These are phyloP conservation scores for Oenanthe sinensis DNA, from an alignment of 129 eudicot species.

Conservation along the genomic window DNA sequence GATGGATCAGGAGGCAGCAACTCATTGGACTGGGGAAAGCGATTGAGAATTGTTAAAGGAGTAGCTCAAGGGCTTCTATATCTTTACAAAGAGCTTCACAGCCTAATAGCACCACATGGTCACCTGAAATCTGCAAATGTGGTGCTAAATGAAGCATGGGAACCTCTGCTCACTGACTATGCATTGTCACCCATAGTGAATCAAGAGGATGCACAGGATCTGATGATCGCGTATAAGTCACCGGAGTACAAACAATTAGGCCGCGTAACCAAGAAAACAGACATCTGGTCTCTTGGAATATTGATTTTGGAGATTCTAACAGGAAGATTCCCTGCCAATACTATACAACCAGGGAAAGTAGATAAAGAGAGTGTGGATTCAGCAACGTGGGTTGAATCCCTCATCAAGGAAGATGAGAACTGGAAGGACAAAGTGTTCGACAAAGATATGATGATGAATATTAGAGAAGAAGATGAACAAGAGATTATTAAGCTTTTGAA, in stretches of 20 bases:
- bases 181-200: slow-evolving; percentile 11
- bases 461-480: slow-evolving; percentile 34
- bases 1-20: slow-evolving; percentile 2
- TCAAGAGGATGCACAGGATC: slow-evolving; percentile 15
- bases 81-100: slow-evolving; percentile 18
- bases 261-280: slow-evolving; percentile 13
- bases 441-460: slow-evolving; percentile 33
- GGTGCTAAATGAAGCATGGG: slow-evolving; percentile 6
- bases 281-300: slow-evolving; percentile 12
- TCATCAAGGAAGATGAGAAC: slow-evolving; percentile 23
- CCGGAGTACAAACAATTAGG: slow-evolving; percentile 15
- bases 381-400: slow-evolving; percentile 15
- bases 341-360: slow-evolving; percentile 4
- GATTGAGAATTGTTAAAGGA: slow-evolving; percentile 37
- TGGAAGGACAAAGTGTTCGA: slow-evolving; percentile 43
- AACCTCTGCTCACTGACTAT: slow-evolving; percentile 12
- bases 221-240: slow-evolving; percentile 17
- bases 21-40: slow-evolving; percentile 25
- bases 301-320: slow-evolving; percentile 13
- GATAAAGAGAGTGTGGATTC: slow-evolving; percentile 8
- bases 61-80: slow-evolving; percentile 27
- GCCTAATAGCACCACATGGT: slow-evolving; percentile 13
- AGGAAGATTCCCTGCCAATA: slow-evolving; percentile 6
- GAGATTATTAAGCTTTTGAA: slow-evolving; percentile 66
- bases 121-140: slow-evolving; percentile 19